A percentile compares a stretch with the other conserved stretches of the same genome.
These are phyloP conservation scores for Porodaedalea pini DNA, from an alignment of 1,284 basidiomycete species.

Conservation along the genomic window DNA sequence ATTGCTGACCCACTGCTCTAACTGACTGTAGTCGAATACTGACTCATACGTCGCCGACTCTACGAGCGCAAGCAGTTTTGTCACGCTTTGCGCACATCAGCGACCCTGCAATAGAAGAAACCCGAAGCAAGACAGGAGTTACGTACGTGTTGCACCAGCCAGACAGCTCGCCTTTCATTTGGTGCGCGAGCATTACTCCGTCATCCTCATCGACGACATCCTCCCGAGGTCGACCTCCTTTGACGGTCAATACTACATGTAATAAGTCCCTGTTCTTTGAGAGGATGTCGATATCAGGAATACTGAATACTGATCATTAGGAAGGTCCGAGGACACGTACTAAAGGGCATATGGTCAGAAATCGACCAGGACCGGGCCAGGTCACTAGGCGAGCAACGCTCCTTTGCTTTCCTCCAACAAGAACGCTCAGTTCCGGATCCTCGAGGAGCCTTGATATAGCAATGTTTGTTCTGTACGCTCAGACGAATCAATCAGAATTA, in stretches of 20 bases:
- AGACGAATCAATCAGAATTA: background rate
- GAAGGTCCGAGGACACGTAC: background rate
- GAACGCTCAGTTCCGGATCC: background rate
- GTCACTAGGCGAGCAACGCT: background rate
- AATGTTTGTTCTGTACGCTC: background rate
- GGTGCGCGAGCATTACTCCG: background rate
- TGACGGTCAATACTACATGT: background rate
- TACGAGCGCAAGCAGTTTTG: background rate
- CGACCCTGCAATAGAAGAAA: background rate
- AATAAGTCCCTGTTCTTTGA: background rate
- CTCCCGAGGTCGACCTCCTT: background rate
- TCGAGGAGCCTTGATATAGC: background rate
- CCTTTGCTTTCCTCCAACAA: background rate
- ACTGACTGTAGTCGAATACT: background rate
- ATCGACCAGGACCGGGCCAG: conserved; percentile 6
- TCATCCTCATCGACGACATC: background rate
- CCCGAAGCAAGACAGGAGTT: background rate
- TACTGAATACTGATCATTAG: background rate
- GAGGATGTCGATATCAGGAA: too few relatives aligned
- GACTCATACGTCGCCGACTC: background rate
- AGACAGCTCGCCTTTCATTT: background rate
- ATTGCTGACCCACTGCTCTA: conserved; percentile 1
- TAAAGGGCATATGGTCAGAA: background rate
- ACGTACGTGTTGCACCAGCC: conserved; percentile 9
- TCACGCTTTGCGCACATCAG: background rate